A percentile compares a stretch with the other conserved stretches of the same genome.
Conservation (phyloP, 768 basidiomycete genomes). For the Gloeostereum incarnatum region DNA sequence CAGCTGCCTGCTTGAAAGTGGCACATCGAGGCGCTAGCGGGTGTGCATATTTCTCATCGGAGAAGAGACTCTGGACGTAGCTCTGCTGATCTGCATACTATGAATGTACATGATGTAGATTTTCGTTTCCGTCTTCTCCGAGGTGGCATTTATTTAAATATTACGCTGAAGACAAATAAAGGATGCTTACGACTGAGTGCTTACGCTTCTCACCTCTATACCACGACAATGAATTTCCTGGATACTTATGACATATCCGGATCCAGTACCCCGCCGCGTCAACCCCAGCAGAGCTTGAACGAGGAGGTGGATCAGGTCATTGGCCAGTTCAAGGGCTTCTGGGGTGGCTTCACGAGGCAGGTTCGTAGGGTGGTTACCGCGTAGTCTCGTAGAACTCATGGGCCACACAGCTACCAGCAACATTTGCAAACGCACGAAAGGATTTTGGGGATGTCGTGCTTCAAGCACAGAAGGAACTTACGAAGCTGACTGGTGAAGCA, state of each 20-base stretch:
- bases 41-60: too few species aligned
- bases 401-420: slow-evolving; percentile 53
- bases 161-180: too few species aligned
- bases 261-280: slow-evolving; percentile 34
- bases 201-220: too few species aligned
- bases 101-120: too few species aligned
- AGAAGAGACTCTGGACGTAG: too few species aligned
- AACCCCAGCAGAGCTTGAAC: slow-evolving; percentile 52
- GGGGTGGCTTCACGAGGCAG: slow-evolving; percentile 90
- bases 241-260: slow-evolving; percentile 57
- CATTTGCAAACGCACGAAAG: slow-evolving; percentile 58
- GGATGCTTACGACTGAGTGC: too few species aligned
- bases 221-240: slow-evolving; percentile 70
- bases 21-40: too few species aligned
- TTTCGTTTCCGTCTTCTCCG: too few species aligned
- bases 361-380: slow-evolving; percentile 25
- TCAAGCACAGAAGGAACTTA: slow-evolving; percentile 74
- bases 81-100: too few species aligned
- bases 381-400: slow-evolving; percentile 3
- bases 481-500: slow-evolving; percentile 40
- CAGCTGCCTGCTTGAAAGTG: too few species aligned
- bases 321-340: slow-evolving; percentile 78
- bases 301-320: slow-evolving; percentile 87
- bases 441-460: slow-evolving; percentile 65
- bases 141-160: too few species aligned